Evolutionary conservation across 2,329 filamentous ascomycete genomes (phyloP), one percentile per base, ranked within the genome.

Genomic region (Alternaria solani): DNA sequence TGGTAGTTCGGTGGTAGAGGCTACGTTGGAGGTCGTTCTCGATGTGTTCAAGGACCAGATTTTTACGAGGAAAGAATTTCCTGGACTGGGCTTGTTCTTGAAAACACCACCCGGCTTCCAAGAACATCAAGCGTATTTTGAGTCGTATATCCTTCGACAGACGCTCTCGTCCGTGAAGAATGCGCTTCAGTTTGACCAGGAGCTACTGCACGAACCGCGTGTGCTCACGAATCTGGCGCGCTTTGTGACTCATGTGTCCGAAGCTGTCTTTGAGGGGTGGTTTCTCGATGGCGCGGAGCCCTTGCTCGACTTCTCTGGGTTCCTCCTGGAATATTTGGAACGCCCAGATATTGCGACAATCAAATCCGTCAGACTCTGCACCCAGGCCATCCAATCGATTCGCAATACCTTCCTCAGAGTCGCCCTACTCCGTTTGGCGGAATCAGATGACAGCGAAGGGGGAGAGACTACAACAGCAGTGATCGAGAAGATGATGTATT

Each of bases 201-300:
- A 89, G 56, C 81, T 90, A 0, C 83, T 98, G 2, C 87, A 88
- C 57, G 94, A 98, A 74, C 92, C 95, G 1, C 89, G 90, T 61
- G 87, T 96, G 1, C 82, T 99, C 51, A 94, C 91, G 4, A 99
- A 99, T 67, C 84, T 99, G 72, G 89, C 91, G 1, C 88, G 93
- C 12, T 91, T 97, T 64, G 88, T 89, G 32, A 82, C 87, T 3
- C 92, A 98, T 73, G 86, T 98, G 75, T 88, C 91, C 0, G 95
- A 99, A 76, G 92, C 93, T 6, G 90, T 97, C 12, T 97, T 95
- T 67, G 95, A 98, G 78, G 95, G 95, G 16, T 97, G 94, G 92
- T 98, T 98, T 73, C 87, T 97, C 64, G 90, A 95, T 66, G 94
- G 94, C 1, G 92, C 92, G 1, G 91, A 93, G 68, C 85, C 88